Base-by-base conservation (phyloP, 2,329 filamentous ascomycete species). In the Aureobasidium zeae region DNA sequence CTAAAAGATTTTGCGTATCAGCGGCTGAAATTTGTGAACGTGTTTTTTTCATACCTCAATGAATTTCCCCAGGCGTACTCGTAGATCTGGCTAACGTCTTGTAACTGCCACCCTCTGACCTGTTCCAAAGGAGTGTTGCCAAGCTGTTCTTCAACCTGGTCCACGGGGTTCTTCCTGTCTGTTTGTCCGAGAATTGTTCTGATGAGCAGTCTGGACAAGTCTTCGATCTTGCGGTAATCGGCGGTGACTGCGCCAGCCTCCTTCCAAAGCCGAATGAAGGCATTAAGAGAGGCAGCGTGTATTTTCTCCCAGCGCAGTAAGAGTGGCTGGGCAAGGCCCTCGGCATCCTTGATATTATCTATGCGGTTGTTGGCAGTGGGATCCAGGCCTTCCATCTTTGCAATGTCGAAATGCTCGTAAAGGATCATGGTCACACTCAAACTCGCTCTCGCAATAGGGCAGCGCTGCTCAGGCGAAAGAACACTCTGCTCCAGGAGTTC, bases 321-420 rank as follows among this genome's bases (percentile, higher is more conserved):
- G 26, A 96, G 64, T 1, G 91, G 91, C 35, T 80, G 81, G 67
- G 94, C 95, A 4, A 94, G 67, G 57, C 80, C 83, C 60, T 96
- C 89, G 9, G 37, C 37, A 8, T 41, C 20, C 19, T 20, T 24
- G 9, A 24, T 32, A 7, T 41, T 21, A 6, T 41, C 37, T 2
- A 13, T 31, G 6, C 24, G 17, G 55, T 91, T 81, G 52, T 87
- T 83, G 44, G 84, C 79, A 6, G 32, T 32, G 6, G 32, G 26
- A 25, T 43, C 37, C 52, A 86, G 81, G 45, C 84, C 29, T 28
- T 25, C 45, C 47, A 36, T 52, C 5, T 56, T 55, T 53, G 94
- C 87, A 28, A 96, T 83, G 48, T 94, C 87, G 55, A 98, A 98
- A 62, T 96, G 87, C 54, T 96, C 87, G 62, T 91, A 96, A 3